A percentile compares a stretch with the other conserved stretches of the same genome.
phyloP scores from a whole-genome alignment of 129 eudicot species.

The Flaveria sonorensis region DNA sequence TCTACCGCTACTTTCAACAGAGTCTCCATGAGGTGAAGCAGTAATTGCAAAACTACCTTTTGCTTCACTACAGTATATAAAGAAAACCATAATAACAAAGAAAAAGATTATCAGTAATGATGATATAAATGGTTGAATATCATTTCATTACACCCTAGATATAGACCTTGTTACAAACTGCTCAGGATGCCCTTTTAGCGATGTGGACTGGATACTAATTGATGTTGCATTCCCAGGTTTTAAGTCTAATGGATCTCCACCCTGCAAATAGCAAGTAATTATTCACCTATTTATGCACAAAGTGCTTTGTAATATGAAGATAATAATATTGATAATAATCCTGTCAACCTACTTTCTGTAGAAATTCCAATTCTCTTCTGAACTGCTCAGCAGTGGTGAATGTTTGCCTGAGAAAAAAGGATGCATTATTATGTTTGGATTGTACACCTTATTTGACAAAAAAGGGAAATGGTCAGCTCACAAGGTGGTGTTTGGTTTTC shows the following conservation, averaged over 20 bases:
- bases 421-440: slow-evolving; percentile 6
- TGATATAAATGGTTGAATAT: background rate
- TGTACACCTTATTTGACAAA: background rate
- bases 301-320: background rate
- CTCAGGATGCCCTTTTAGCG: slow-evolving; percentile 62
- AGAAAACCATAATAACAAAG: background rate
- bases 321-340: background rate
- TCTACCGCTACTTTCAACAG: slow-evolving; percentile 86
- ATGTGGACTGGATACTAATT: slow-evolving; percentile 75
- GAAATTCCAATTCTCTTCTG: slow-evolving; percentile 82
- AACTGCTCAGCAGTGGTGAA: slow-evolving; percentile 61
- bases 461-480: background rate
- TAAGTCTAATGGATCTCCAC: slow-evolving; percentile 85
- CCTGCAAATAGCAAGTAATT: slow-evolving; percentile 48
- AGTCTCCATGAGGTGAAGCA: slow-evolving; percentile 86
- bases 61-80: slow-evolving; percentile 61
- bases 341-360: slow-evolving; percentile 64
- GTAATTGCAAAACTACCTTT: slow-evolving; percentile 79
- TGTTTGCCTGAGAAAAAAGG: slow-evolving; percentile 52
- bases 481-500: background rate
- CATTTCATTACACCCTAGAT: slow-evolving; percentile 4
- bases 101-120: slow-evolving; percentile 2
- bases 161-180: slow-evolving; percentile 67
- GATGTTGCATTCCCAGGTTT: slow-evolving; percentile 55
- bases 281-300: slow-evolving; percentile 24